Evolutionary conservation across 352 stramenopile genomes (phyloP), one percentile per base, ranked within the genome.

Genomic region (Phytophthora quininea): DNA sequence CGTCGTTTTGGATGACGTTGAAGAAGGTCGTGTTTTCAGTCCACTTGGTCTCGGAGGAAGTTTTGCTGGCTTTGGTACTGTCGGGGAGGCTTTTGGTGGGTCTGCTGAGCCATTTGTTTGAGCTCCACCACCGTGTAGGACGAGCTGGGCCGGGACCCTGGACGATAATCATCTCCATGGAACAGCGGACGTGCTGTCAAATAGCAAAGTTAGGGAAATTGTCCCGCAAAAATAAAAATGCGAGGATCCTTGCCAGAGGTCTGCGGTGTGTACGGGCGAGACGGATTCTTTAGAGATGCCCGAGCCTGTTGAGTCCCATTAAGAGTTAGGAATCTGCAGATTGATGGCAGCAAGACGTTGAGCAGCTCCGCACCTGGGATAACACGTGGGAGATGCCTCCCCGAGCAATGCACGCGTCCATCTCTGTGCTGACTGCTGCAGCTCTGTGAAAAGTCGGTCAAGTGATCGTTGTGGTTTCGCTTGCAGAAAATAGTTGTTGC

Each of bases 381-480:
- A 94, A 76, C 56, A 94, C 86, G 42, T 90, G 81, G 33, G 86
- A 92, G 69, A 94, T 94, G 15, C 82, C 86, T 38, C 82, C 82
- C 2, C 84, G 84, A 15, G 84, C 83, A 47, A 94, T 90, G 72
- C 74, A 89, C 24, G 80, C 82, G 47, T 94, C 83, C 86, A 94
- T 92, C 33, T 24, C 19, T 24, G 19, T 24, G 38, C 38, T 15
- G 29, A 29, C 14, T 15, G n/a, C 32, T 62, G 19, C n/a, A 24
- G 19, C 29, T 58, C 35, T 15, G 32, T 31, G 19, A 11, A 14
- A 10, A 12, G 56, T 29, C 27, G 49, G 45, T 45, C 6, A 40
- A 40, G 35, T 40, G 6, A 11, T 40, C 10, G 35, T 40, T 27
- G 2, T 3, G 45, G n/a, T 71, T 56, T 66, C 59, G 63, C 63